Percentiles rank a stretch among this genome's conserved stretches.
Evolutionary conservation across 768 basidiomycete species (phyloP).

Genomic region (Tulasnella sp.): DNA sequence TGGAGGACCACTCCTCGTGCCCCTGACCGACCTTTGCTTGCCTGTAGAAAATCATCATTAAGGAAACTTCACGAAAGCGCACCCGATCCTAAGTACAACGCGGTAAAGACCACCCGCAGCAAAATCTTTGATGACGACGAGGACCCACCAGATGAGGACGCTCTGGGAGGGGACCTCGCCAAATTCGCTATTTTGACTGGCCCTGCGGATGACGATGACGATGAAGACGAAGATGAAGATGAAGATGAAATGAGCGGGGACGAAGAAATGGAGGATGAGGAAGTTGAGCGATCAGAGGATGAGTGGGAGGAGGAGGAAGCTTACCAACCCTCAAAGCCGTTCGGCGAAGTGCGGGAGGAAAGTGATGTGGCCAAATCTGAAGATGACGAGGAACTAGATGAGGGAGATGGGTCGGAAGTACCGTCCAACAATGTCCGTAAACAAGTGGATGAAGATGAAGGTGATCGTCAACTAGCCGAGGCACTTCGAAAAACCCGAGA

Average conservation of each 20-base stretch:
- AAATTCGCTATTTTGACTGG: slow-evolving; percentile 35
- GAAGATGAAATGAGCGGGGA: neutral
- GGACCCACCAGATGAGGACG: slow-evolving; percentile 39
- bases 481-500: slow-evolving; percentile 58
- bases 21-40: neutral
- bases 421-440: neutral
- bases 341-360: neutral
- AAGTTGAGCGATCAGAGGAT: slow-evolving; percentile 32
- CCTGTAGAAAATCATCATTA: slow-evolving; percentile 63
- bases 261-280: slow-evolving; percentile 28
- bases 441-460: slow-evolving; percentile 21
- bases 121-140: slow-evolving; percentile 52
- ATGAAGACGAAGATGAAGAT: slow-evolving; percentile 33
- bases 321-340: neutral
- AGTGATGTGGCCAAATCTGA: slow-evolving; percentile 29
- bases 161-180: slow-evolving; percentile 33
- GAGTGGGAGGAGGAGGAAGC: slow-evolving; percentile 34
- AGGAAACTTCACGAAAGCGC: slow-evolving; percentile 62
- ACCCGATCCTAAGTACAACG: slow-evolving; percentile 75
- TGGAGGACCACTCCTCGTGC: neutral
- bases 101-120: slow-evolving; percentile 59
- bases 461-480: slow-evolving; percentile 30
- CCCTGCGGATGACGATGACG: slow-evolving; percentile 34
- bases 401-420: slow-evolving; percentile 31
- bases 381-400: slow-evolving; percentile 33